Evolutionary conservation across 2,329 filamentous ascomycete genomes (phyloP).

Genomic region (Aphanoascus verrucosus): DNA sequence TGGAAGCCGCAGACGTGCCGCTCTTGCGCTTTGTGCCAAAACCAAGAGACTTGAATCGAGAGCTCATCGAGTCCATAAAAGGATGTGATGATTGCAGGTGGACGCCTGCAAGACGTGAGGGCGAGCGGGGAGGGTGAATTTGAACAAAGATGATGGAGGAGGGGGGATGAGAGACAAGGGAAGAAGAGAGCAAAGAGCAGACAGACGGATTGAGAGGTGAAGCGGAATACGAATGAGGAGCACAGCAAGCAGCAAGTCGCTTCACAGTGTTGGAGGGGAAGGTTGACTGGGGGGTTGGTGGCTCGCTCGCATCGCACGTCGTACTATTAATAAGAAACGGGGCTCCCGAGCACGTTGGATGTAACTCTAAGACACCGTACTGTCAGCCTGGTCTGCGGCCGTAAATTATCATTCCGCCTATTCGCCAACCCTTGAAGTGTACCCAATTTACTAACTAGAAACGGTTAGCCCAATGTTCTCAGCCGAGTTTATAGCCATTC

Average conservation of each 20-base stretch:
- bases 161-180: constrained; percentile 12
- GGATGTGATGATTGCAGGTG: constrained; percentile 8
- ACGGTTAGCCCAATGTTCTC: background rate
- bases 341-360: background rate
- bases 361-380: background rate
- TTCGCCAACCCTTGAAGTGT: background rate
- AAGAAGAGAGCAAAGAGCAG: constrained; percentile 9
- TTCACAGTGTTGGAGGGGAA: constrained; percentile 3
- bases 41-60: constrained; percentile 41
- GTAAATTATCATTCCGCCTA: background rate
- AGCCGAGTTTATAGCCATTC: background rate
- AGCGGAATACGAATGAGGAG: background rate
- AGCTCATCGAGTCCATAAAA: constrained; percentile 42
- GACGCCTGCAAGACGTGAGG: constrained; percentile 18
- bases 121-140: constrained; percentile 10
- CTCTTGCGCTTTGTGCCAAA: constrained; percentile 43
- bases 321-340: background rate
- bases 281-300: background rate
- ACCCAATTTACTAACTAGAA: background rate
- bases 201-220: constrained; percentile 4
- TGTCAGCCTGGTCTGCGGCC: background rate
- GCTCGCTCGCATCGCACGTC: too few relatives aligned
- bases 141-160: constrained; percentile 13
- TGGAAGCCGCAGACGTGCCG: constrained; percentile 30
- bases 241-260: background rate